Evolutionary conservation across 495 filamentous ascomycete genomes (phyloP), one percentile per base, ranked within the genome.

Genomic region (Penicillium malachiteum): DNA sequence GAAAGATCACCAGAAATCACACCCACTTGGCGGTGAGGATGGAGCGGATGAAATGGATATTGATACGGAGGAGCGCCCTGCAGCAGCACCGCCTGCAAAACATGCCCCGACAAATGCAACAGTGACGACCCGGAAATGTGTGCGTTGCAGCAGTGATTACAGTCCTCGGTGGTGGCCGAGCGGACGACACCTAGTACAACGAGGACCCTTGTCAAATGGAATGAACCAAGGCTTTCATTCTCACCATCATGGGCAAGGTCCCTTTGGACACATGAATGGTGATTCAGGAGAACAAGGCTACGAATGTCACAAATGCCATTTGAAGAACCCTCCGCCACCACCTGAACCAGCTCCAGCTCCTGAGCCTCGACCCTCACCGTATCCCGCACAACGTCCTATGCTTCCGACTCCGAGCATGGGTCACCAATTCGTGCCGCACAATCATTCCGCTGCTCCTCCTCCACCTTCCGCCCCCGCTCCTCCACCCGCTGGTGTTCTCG

Each of bases 281-380:
- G 70, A 75, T 33, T 37, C 16, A 47, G 54, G 44, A 31, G 63
- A 65, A 52, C 31, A 49, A 7, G 42, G 58, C 3, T 75, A 73
- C 32, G 76, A 79, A 61, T 82, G 79, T 56, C 79, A 82, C 59
- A 81, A 80, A 55, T 82, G 79, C 53, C 75, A 81, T 58, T 55
- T 81, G 44, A 78, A 76, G 61, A 72, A 72, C 35, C 62, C 65
- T 1, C 56, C 59, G 14, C 56, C 59, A 3, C 50, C 59, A 5
- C 42, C 47, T n/a, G 49, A 40, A 17, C 43, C 57, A 17, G 35
- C 26, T 45, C 56, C 66, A 21, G 54, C 64, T 5, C 59, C 73
- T 2, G 73, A 78, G 43, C 63, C 76, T 16, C 65, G 66, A 11
- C 68, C 67, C 10, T 71, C 75, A 17, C 68, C 67, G 6, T 76